These are phyloP conservation scores for Eudorina sp. DNA, from an alignment of 139 green algal genomes.

Conservation along the genomic window DNA sequence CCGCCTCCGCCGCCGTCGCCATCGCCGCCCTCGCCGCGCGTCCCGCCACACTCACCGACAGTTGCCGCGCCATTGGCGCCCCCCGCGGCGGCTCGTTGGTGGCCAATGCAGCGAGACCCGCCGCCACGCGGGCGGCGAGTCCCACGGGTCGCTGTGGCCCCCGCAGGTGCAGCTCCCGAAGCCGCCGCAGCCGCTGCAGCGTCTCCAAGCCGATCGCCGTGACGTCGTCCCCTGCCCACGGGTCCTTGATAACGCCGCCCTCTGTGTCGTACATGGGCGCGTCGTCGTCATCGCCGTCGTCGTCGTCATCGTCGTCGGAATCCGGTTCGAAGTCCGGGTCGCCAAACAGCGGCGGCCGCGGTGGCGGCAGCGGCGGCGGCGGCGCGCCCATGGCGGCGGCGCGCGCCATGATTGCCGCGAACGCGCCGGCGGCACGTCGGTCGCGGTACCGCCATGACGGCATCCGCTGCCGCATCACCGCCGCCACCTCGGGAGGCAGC, in stretches of 20 bases:
- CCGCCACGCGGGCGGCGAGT: not conserved
- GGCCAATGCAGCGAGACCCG: not conserved
- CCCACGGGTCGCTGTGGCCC: not conserved
- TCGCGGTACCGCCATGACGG: too few species aligned
- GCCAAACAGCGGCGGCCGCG: too few species aligned
- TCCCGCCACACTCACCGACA: too few species aligned
- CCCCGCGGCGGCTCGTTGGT: not conserved
- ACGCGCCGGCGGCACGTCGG: not conserved
- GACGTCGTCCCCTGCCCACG: not conserved
- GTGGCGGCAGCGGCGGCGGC: not conserved
- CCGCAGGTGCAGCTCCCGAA: slow-evolving; percentile 23
- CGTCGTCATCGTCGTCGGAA: not conserved
- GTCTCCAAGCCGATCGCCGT: not conserved
- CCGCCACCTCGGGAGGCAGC: too few species aligned
- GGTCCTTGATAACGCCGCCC: not conserved
- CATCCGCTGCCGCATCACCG: not conserved
- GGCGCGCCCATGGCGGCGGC: too few species aligned
- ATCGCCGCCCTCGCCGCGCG: too few species aligned
- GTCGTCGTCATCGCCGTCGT: not conserved
- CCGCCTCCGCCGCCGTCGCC: not conserved
- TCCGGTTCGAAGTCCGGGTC: not conserved
- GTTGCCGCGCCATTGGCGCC: too few species aligned
- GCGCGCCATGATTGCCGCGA: not conserved
- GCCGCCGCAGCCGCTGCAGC: not conserved
- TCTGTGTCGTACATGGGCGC: not conserved